These are phyloP conservation scores for Xylaria curta DNA, from an alignment of 495 filamentous ascomycete species.

Conservation along the genomic window DNA sequence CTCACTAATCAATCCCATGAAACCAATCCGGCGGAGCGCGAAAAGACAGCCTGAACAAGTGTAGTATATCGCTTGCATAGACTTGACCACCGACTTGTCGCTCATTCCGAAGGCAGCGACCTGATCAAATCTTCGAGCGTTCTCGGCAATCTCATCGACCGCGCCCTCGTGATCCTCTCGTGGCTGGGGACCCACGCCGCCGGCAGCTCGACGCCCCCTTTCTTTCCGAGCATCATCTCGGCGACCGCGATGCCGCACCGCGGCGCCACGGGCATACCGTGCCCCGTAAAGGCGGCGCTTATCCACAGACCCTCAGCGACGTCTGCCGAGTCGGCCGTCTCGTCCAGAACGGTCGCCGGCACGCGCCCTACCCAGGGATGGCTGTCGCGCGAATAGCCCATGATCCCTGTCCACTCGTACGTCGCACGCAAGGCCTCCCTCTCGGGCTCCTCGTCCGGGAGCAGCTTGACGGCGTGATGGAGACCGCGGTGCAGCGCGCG, in stretches of 20 bases:
- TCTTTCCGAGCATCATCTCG: slow-evolving; percentile 61
- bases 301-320: slow-evolving; percentile 53
- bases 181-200: slow-evolving; percentile 54
- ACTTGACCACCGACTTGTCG: neutral
- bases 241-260: slow-evolving; percentile 71
- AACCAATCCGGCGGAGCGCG: neutral
- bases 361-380: slow-evolving; percentile 72
- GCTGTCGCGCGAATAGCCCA: slow-evolving; percentile 76
- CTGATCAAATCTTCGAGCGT: slow-evolving; percentile 17
- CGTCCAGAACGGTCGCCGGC: slow-evolving; percentile 48
- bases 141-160: slow-evolving; percentile 28
- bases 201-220: slow-evolving; percentile 45
- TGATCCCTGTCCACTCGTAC: slow-evolving; percentile 81
- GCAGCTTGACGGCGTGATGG: slow-evolving; percentile 8
- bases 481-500: slow-evolving; percentile 36
- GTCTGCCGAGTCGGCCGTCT: neutral
- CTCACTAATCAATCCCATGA: neutral
- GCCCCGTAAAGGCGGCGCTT: slow-evolving; percentile 70
- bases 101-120: slow-evolving; percentile 19
- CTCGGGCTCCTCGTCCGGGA: slow-evolving; percentile 15
- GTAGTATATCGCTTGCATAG: neutral
- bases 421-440: slow-evolving; percentile 57
- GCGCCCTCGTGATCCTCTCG: slow-evolving; percentile 42
- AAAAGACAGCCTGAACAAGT: neutral
- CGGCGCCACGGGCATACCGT: slow-evolving; percentile 83